phyloP scores from a whole-genome alignment of 2,329 filamentous ascomycete species.

The Botrytis porri region DNA sequence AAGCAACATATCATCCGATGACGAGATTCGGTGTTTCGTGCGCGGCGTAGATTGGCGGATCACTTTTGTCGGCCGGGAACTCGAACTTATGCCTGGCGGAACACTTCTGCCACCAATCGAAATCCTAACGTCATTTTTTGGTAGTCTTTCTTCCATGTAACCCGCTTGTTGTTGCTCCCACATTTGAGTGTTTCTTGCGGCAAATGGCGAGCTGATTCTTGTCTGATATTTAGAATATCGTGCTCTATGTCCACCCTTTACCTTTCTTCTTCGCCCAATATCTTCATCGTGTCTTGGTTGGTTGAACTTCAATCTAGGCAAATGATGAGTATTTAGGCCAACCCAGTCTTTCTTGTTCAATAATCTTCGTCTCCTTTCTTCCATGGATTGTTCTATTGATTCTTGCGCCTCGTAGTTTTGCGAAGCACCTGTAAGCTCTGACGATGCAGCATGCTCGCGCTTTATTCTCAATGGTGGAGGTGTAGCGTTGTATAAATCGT shows the following conservation, averaged over 20 bases:
- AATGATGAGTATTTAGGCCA: conserved; percentile 32
- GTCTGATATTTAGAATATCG: conserved; percentile 26
- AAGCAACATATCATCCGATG: conserved; percentile 37
- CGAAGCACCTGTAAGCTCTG: not conserved
- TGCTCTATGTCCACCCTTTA: conserved; percentile 29
- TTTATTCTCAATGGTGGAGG: conserved; percentile 27
- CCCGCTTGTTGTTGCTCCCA: not conserved
- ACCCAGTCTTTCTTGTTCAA: conserved; percentile 36
- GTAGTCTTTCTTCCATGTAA: not conserved
- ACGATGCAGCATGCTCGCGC: conserved; percentile 17
- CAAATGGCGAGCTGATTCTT: conserved; percentile 27
- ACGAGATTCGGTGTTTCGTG: conserved; percentile 14
- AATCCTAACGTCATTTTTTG: conserved; percentile 32
- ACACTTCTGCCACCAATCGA: conserved; percentile 32
- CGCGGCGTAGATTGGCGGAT: conserved; percentile 11
- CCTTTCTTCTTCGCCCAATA: conserved; percentile 33
- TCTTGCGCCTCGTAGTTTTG: conserved; percentile 12
- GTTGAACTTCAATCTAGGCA: conserved; percentile 28
- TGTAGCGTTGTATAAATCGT: conserved; percentile 32
- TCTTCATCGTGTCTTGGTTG: conserved; percentile 27
- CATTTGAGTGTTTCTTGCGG: conserved; percentile 1
- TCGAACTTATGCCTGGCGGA: conserved; percentile 32
- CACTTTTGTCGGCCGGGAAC: conserved; percentile 23
- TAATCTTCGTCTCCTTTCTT: conserved; percentile 32
- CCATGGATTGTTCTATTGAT: conserved; percentile 24